Percentiles rank a stretch among this genome's conserved stretches.
These are phyloP conservation scores for Lignosus rhinocerotis DNA, from an alignment of 1,284 basidiomycete genomes.

Conservation along the genomic window DNA sequence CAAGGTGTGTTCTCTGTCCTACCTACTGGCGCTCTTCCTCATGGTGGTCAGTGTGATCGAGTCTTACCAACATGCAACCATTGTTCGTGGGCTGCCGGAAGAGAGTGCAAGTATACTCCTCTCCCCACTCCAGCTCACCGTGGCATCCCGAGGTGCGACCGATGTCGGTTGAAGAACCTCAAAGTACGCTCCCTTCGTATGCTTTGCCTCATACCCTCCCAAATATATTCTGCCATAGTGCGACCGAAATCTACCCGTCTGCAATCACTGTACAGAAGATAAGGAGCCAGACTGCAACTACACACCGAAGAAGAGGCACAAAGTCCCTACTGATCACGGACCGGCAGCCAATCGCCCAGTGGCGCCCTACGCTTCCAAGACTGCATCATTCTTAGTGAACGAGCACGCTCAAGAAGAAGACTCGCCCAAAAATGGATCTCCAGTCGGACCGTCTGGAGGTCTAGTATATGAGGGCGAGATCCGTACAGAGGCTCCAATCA, in stretches of 20 bases:
- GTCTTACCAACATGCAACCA: slow-evolving; percentile 71
- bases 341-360: slow-evolving; percentile 38
- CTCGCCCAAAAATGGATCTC: slow-evolving; percentile 18
- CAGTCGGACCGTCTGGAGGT: slow-evolving; percentile 25
- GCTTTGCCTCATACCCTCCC: neutral
- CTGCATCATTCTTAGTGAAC: slow-evolving; percentile 52
- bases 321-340: slow-evolving; percentile 48
- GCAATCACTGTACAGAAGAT: slow-evolving; percentile 59
- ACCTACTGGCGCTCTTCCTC: neutral
- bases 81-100: slow-evolving; percentile 61
- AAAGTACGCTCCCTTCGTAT: slow-evolving; percentile 46
- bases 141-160: slow-evolving; percentile 71
- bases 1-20: slow-evolving; percentile 46
- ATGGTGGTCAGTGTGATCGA: slow-evolving; percentile 57
- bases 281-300: slow-evolving; percentile 62
- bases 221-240: slow-evolving; percentile 43
- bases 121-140: slow-evolving; percentile 72
- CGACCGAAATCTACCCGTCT: slow-evolving; percentile 68
- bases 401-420: slow-evolving; percentile 31
- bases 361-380: slow-evolving; percentile 47
- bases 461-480: slow-evolving; percentile 29
- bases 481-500: slow-evolving; percentile 32
- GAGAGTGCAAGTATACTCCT: slow-evolving; percentile 70
- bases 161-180: slow-evolving; percentile 62
- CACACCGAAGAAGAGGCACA: slow-evolving; percentile 66